Evolutionary conservation across 2,329 filamentous ascomycete genomes (phyloP), one percentile per base, ranked within the genome.

Genomic region (Trichoderma harzianum): DNA sequence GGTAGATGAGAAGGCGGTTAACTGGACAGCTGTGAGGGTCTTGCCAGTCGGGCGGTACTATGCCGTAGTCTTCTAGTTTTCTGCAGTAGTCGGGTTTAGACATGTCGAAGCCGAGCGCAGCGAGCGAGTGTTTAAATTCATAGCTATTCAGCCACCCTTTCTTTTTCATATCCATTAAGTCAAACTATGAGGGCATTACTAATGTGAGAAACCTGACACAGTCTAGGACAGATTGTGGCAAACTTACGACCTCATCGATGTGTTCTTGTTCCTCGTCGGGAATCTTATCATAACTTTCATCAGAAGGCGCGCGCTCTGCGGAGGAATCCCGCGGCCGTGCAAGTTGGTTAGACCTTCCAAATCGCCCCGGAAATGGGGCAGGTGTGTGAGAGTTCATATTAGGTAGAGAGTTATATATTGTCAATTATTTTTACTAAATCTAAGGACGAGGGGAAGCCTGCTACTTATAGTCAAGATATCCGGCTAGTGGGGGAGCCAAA

Each of bases 101-200:
- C 64, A 97, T 86, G 78, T 97, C 94, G 84, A 98, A 98, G 75
- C 96, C 96, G 1, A 99, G 90, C 4, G 96, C 96, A 80, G 97
- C 96, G 78, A 98, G 91, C 73, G 95, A 94, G 83, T 98, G 96
- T 82, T 96, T 95, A 80, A 98, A 93, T 84, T 99, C 96, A 84
- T 98, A 96, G 86, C 97, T 98, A 85, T 98, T 95, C 79, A 99
- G 93, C 82, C 93, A 91, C 62, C 91, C 89, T 84, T 98, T 95
- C 81, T 97, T 95, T 86, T 98, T 95, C 78, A 97, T 92, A 81
- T 98, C 96, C 86, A 99, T 98, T 75, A 98, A 90, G 74, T 91
- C 91, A 83, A 98, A 98, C 92, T 97, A 75, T 53, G 66, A 82
- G 39, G 1, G 28, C 30, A 21, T 21, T 10, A 32, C 28, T 34